Evolutionary conservation across 73 alveolate genomes (phyloP).

Genomic region (Paramecium primaurelia): DNA sequence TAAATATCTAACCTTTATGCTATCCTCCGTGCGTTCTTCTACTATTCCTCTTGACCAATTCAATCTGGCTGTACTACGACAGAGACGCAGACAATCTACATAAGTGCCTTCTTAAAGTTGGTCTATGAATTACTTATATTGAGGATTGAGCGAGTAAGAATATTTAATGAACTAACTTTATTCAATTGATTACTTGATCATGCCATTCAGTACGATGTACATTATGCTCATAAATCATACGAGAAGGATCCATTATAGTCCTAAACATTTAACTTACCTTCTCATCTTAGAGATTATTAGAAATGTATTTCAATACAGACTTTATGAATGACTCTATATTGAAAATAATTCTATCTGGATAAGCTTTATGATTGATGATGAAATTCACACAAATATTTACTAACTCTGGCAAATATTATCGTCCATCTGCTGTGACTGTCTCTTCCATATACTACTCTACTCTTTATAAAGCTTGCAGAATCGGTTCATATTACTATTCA

Average conservation of each 20-base stretch:
- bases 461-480: not conserved
- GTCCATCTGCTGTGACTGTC: not conserved
- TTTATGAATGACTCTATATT: not conserved
- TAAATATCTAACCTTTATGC: not conserved
- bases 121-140: not conserved
- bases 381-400: not conserved
- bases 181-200: not conserved
- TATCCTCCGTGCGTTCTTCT: not conserved
- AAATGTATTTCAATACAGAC: not conserved
- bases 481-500: not conserved
- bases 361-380: constrained; percentile 3
- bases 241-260: constrained; percentile 6
- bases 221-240: constrained; percentile 42
- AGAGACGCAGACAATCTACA: not conserved
- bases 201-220: not conserved
- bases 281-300: not conserved
- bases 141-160: not conserved
- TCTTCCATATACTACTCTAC: not conserved
- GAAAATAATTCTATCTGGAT: not conserved
- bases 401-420: not conserved
- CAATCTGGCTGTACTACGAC: not conserved
- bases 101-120: not conserved
- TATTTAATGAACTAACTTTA: not conserved
- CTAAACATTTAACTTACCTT: constrained; percentile 21
- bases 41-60: constrained; percentile 24